Evolutionary conservation across 139 green algal species (phyloP), one percentile per base, ranked within the genome.

Genomic region (Micractinium conductrix): DNA sequence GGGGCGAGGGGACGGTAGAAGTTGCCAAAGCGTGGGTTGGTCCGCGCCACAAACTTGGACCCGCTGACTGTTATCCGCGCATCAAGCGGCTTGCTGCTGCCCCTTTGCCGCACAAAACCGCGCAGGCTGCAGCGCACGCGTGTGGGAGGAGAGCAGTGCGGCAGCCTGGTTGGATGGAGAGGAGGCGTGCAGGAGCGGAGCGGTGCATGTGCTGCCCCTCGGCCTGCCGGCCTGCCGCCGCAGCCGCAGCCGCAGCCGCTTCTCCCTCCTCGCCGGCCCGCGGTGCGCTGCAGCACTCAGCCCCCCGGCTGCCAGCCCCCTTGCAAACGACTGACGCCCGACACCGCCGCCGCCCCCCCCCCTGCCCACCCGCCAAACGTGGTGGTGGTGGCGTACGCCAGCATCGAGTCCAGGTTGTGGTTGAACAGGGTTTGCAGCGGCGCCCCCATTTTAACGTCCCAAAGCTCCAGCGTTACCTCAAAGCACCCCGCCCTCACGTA

Each of bases 381-480:
- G 24, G 89, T 87, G 6, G 72, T 78, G 12, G 92, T 60, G 0
- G 91, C 80, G 21, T 91, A 92, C 9, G 86, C 80, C 12, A 94
- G 44, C 84, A 97, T 71, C 28, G 93, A 90, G 1, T 89, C 68
- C 73, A 80, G 68, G 82, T 98, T 96, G 79, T 96, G 88, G 28
- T 85, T 44, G 82, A 89, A 97, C 42, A 96, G 84, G 24, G 89
- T 89, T 94, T 87, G 7, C 53, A 62, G 53, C 8, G 53, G 53
- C 53, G 53, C 53, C 74, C 30, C 53, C 69, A 50, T 50, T 35
- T 99, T 98, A 55, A 80, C n/a, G 10, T 95, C 84, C 76, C 85
- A 93, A 33, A 98, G 78, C 89, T 99, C 96, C 55, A 99, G 83
- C 3, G 96, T 99, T 38, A 99, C 65, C 76, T 95, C 93, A 70